Percentiles rank a stretch among this genome's conserved stretches.
Conservation (phyloP, 2,329 filamentous ascomycete species). For the Ophiostoma ulmi region DNA sequence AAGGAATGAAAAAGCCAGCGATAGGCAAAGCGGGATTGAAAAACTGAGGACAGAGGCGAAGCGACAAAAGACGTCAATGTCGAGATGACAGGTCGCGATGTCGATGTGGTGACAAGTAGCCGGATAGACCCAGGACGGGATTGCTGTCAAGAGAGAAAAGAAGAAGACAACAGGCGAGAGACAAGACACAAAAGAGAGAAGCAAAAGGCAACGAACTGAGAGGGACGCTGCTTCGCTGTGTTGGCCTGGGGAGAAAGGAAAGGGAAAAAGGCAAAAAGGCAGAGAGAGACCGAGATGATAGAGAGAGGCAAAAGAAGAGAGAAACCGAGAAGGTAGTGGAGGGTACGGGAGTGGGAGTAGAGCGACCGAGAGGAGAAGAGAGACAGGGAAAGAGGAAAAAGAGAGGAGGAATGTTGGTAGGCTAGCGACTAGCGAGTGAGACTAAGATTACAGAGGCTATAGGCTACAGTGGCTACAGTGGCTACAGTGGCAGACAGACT, state of each 20-base stretch:
- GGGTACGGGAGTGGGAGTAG: not conserved
- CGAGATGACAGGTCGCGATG: constrained; percentile 4
- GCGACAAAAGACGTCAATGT: not conserved
- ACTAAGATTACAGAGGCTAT: not conserved
- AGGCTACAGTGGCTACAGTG: not conserved
- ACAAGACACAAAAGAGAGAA: not conserved
- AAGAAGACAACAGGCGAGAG: not conserved
- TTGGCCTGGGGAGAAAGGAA: constrained; percentile 17
- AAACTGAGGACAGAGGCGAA: not conserved
- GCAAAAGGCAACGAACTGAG: constrained; percentile 15
- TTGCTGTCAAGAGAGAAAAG: not conserved
- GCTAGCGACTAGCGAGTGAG: not conserved
- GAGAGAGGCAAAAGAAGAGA: not conserved
- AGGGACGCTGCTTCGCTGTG: constrained; percentile 15
- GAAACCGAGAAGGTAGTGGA: not conserved
- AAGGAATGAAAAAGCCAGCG: constrained; percentile 1
- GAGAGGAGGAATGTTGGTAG: constrained; percentile 3
- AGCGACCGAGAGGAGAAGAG: not conserved
- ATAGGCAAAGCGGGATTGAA: not conserved
- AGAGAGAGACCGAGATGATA: not conserved
- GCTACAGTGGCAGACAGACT: no score
- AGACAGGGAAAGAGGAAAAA: not conserved
- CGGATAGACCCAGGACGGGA: not conserved
- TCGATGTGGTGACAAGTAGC: not conserved
- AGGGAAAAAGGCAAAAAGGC: constrained; percentile 1